These are phyloP conservation scores for Scleroderma bovista DNA, from an alignment of 768 basidiomycete species.

Conservation along the genomic window DNA sequence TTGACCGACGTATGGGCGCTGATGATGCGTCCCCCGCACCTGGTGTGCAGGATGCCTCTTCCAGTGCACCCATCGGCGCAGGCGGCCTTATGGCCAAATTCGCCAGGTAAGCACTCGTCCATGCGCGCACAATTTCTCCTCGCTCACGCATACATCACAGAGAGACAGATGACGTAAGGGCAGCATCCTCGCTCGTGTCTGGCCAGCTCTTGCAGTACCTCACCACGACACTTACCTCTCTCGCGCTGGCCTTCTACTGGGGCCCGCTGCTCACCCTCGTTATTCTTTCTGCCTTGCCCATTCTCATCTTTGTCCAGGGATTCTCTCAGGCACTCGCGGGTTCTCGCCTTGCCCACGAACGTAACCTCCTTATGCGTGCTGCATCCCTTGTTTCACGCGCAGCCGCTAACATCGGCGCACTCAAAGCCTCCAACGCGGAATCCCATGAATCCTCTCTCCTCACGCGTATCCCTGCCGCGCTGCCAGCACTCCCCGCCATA, in stretches of 20 bases:
- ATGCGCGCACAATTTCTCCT: neutral
- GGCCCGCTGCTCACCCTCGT: slow-evolving; percentile 86
- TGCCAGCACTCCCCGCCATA: slow-evolving; percentile 52
- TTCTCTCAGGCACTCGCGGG: slow-evolving; percentile 65
- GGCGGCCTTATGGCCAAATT: slow-evolving; percentile 94
- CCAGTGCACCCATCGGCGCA: slow-evolving; percentile 61
- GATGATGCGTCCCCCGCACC: slow-evolving; percentile 35
- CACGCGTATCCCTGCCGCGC: slow-evolving; percentile 39
- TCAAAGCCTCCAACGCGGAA: slow-evolving; percentile 89
- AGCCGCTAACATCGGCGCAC: slow-evolving; percentile 72
- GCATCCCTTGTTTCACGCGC: slow-evolving; percentile 80
- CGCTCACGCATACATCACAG: slow-evolving; percentile 34
- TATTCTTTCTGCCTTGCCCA: slow-evolving; percentile 84
- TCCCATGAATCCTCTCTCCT: slow-evolving; percentile 47
- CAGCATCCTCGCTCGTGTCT: slow-evolving; percentile 74
- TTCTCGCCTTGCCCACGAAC: slow-evolving; percentile 65
- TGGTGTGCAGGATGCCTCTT: slow-evolving; percentile 27
- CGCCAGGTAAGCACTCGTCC: slow-evolving; percentile 46
- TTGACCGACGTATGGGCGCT: slow-evolving; percentile 70
- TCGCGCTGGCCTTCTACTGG: slow-evolving; percentile 75
- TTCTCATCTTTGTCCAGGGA: slow-evolving; percentile 71
- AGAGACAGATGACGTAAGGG: slow-evolving; percentile 91
- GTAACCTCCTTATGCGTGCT: slow-evolving; percentile 58
- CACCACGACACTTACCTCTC: slow-evolving; percentile 71
- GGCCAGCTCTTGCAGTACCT: slow-evolving; percentile 79